A percentile compares a stretch with the other conserved stretches of the same genome.
These are phyloP conservation scores for Rhizoctonia solani DNA, from an alignment of 1,284 basidiomycete species.

Conservation along the genomic window DNA sequence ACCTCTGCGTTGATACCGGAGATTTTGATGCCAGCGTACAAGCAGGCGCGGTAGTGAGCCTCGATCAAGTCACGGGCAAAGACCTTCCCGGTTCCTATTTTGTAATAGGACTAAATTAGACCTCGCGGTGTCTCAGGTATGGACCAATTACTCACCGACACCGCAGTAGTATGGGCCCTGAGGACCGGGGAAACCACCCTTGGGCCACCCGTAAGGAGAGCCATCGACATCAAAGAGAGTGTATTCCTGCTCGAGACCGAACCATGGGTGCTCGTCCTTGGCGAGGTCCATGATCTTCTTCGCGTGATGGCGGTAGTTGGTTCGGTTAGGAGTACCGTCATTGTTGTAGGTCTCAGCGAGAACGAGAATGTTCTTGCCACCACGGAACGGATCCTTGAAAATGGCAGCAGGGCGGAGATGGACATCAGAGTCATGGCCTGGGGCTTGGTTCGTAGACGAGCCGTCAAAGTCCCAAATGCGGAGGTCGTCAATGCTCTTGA, in stretches of 20 bases:
- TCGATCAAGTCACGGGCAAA: slow-evolving; percentile 99
- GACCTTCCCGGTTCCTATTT: slow-evolving; percentile 87
- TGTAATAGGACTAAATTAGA: slow-evolving; percentile 6
- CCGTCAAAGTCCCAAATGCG: slow-evolving; percentile 99
- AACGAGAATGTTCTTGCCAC: slow-evolving; percentile 96
- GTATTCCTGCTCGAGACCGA: slow-evolving; percentile 99
- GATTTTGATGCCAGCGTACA: slow-evolving; percentile 97
- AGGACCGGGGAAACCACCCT: slow-evolving; percentile 98
- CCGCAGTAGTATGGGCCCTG: slow-evolving; percentile 99
- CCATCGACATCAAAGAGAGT: slow-evolving; percentile 96
- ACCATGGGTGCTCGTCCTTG: slow-evolving; percentile 87
- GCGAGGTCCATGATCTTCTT: slow-evolving; percentile 93
- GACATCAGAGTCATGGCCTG: slow-evolving; percentile 94
- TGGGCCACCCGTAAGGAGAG: slow-evolving; percentile 94
- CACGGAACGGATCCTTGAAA: slow-evolving; percentile 99
- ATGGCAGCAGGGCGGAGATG: slow-evolving; percentile 96
- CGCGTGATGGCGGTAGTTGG: slow-evolving; percentile 91
- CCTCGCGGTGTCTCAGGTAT: neutral
- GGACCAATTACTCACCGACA: slow-evolving; percentile 70
- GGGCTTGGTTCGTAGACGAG: slow-evolving; percentile 95
- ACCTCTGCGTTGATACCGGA: slow-evolving; percentile 99
- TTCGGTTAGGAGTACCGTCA: slow-evolving; percentile 97
- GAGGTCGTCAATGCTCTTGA: slow-evolving; percentile 84
- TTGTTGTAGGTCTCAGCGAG: slow-evolving; percentile 98
- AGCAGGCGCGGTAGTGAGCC: slow-evolving; percentile 97